A percentile compares a stretch with the other conserved stretches of the same genome.
phyloP scores from a whole-genome alignment of 768 basidiomycete genomes.

The Clavulina sp. region DNA sequence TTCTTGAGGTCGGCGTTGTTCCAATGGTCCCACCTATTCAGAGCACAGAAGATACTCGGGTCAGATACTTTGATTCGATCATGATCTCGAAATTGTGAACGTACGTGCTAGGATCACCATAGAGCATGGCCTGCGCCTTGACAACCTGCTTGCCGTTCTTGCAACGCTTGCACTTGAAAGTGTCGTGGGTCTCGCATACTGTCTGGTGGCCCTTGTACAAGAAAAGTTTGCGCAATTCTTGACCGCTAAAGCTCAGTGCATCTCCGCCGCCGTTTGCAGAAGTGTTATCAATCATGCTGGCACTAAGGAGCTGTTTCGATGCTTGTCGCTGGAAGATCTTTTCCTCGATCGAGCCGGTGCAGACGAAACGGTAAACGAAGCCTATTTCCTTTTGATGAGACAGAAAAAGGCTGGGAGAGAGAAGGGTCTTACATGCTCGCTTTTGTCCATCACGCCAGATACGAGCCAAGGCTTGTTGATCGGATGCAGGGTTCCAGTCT shows the following conservation, averaged over 20 bases:
- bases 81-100: conserved; percentile 20
- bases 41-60: too few species aligned
- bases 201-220: conserved; percentile 77
- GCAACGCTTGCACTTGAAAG: conserved; percentile 91
- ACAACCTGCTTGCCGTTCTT: conserved; percentile 66
- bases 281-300: conserved; percentile 92
- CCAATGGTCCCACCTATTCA: conserved; percentile 87
- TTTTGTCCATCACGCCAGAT: conserved; percentile 99
- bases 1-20: conserved; percentile 72
- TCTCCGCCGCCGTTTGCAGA: too few species aligned
- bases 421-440: conserved; percentile 81
- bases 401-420: not conserved
- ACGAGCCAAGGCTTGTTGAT: conserved; percentile 94
- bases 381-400: conserved; percentile 28
- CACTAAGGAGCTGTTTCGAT: conserved; percentile 88
- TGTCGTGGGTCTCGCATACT: conserved; percentile 87
- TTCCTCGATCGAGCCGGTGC: conserved; percentile 94
- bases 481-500: conserved; percentile 98
- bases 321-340: conserved; percentile 98
- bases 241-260: conserved; percentile 89
- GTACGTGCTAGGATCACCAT: conserved; percentile 95
- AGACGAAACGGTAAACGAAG: conserved; percentile 96
- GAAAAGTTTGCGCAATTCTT: conserved; percentile 80
- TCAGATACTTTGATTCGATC: not conserved
- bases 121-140: conserved; percentile 74